Percentiles rank a stretch among this genome's conserved stretches.
Conservation (phyloP, 176 grass and related monocot genomes). For the Carex parvula region DNA sequence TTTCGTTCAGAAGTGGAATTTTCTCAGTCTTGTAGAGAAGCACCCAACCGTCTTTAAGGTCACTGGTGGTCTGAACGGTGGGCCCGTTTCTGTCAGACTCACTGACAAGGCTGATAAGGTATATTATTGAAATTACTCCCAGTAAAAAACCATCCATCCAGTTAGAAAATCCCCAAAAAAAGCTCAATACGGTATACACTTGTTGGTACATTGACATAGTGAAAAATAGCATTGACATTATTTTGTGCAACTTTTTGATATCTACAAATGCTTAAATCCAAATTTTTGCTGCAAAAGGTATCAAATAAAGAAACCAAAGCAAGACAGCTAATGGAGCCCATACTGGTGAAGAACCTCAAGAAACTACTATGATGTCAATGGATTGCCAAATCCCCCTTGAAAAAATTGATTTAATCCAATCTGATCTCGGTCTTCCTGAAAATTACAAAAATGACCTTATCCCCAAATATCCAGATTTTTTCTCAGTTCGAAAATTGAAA, state of each 20-base stretch:
- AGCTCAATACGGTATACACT: not conserved
- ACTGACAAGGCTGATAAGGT: conserved; percentile 59
- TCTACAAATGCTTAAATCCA: not conserved
- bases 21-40: conserved; percentile 55
- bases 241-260: not conserved
- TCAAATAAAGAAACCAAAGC: conserved; percentile 48
- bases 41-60: conserved; percentile 66
- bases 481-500: conserved; percentile 51
- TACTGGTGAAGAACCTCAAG: conserved; percentile 67
- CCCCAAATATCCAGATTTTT: conserved; percentile 60
- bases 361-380: conserved; percentile 84
- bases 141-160: not conserved
- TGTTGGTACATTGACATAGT: not conserved
- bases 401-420: conserved; percentile 78
- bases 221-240: not conserved
- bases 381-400: conserved; percentile 69
- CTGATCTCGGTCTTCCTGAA: conserved; percentile 53
- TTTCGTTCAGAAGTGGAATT: conserved; percentile 83
- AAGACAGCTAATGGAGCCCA: conserved; percentile 55
- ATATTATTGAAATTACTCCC: not conserved
- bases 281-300: conserved; percentile 20
- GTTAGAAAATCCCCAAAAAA: not conserved
- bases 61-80: conserved; percentile 43
- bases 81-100: conserved; percentile 58
- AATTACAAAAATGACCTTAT: conserved; percentile 64